A percentile compares a stretch with the other conserved stretches of the same genome.
These are phyloP conservation scores for Lepiota brunneoincarnata DNA, from an alignment of 768 basidiomycete species.

Conservation along the genomic window DNA sequence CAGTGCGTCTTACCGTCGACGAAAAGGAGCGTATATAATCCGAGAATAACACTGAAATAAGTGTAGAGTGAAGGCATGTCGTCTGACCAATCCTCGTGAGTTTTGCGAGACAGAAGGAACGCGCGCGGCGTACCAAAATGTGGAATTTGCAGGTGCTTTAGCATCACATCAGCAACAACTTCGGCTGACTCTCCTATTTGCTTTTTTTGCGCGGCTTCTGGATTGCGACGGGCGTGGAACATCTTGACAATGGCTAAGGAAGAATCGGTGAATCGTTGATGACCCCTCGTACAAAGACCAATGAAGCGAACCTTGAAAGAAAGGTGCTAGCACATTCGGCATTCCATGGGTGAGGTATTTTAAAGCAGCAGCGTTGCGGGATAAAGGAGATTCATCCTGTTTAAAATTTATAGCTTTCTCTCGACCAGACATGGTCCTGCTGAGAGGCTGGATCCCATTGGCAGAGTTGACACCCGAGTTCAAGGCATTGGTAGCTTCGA, in stretches of 20 bases:
- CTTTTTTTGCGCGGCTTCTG: conserved; percentile 72
- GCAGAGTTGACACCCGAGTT: conserved; percentile 17
- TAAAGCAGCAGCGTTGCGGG: conserved; percentile 71
- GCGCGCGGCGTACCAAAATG: conserved; percentile 46
- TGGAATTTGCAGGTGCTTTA: conserved; percentile 61
- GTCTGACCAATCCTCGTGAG: conserved; percentile 15
- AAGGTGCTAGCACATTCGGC: conserved; percentile 71
- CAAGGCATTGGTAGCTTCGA: conserved; percentile 21
- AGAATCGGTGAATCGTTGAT: not conserved
- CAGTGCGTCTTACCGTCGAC: conserved; percentile 40
- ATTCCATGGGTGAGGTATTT: conserved; percentile 80
- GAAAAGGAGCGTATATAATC: conserved; percentile 42
- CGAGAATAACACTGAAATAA: conserved; percentile 47
- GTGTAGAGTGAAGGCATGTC: conserved; percentile 35
- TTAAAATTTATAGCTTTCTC: conserved; percentile 15
- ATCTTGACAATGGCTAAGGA: conserved; percentile 77
- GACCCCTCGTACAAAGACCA: not conserved
- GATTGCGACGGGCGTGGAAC: conserved; percentile 77
- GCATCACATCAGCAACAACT: conserved; percentile 68
- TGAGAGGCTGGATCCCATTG: conserved; percentile 25
- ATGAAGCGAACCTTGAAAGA: conserved; percentile 73
- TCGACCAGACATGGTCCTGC: not conserved
- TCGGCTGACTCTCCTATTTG: conserved; percentile 71
- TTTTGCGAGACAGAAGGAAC: not conserved
- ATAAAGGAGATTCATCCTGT: conserved; percentile 41